Evolutionary conservation across 208 protist genomes (phyloP).

Genomic region (Entamoeba invadens): DNA sequence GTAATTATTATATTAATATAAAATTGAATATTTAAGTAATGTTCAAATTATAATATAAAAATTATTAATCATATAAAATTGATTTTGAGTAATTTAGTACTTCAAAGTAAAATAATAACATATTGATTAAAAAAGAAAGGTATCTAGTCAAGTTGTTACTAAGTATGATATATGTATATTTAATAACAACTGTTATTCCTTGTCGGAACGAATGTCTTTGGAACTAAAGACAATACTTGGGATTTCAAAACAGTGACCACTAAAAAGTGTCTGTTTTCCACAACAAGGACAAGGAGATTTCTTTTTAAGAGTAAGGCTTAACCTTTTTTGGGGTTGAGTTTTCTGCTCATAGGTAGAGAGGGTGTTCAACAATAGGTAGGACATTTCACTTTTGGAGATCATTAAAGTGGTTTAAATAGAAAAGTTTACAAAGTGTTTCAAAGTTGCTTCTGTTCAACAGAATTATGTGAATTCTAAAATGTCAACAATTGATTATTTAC

Average conservation of each 20-base stretch:
- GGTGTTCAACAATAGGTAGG: too few relatives aligned
- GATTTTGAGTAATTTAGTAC: background rate
- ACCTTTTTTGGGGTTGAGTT: too few relatives aligned
- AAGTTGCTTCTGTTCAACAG: too few relatives aligned
- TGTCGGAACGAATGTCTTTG: background rate
- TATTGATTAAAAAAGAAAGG: background rate
- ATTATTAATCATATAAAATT: background rate
- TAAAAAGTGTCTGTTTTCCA: background rate
- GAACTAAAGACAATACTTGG: background rate
- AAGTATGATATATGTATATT: background rate
- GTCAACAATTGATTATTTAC: too few relatives aligned
- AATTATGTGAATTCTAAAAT: too few relatives aligned
- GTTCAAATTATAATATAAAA: background rate
- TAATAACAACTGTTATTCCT: background rate
- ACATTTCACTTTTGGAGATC: too few relatives aligned
- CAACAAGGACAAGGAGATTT: background rate
- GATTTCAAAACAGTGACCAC: background rate
- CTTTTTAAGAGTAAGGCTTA: too few relatives aligned
- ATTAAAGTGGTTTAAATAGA: too few relatives aligned
- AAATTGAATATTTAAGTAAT: background rate
- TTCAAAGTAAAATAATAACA: background rate
- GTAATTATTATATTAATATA: background rate
- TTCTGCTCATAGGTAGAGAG: too few relatives aligned
- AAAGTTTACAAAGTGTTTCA: too few relatives aligned
- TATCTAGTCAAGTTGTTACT: background rate